Percentiles rank a stretch among this genome's conserved stretches.
phyloP scores from a whole-genome alignment of 805 yeast species.

The Wickerhamomyces ciferrii region DNA sequence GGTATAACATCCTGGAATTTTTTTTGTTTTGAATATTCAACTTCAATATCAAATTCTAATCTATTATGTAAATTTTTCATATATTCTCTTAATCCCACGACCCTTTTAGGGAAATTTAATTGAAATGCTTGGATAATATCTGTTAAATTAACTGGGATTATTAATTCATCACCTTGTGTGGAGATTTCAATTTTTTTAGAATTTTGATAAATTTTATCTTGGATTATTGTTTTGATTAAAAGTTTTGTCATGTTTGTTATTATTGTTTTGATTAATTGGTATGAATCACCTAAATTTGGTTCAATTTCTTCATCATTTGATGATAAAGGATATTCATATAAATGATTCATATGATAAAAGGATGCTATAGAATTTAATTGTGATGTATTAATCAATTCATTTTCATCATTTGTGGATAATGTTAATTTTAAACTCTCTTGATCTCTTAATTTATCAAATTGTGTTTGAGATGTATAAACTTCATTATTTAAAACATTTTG shows the following conservation, averaged over 20 bases:
- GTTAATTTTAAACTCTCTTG: not conserved
- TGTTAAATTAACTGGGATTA: not conserved
- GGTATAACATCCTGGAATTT: too few relatives aligned
- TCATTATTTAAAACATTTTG: constrained; percentile 7
- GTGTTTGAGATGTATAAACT: constrained; percentile 12
- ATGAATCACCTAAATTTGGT: not conserved
- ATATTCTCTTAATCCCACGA: not conserved
- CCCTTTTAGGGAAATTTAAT: not conserved
- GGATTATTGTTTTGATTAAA: too few relatives aligned
- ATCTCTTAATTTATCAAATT: not conserved
- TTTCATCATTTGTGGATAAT: not conserved
- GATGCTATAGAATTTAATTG: not conserved
- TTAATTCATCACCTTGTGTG: not conserved
- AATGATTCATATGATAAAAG: not conserved
- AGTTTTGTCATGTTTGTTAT: not conserved
- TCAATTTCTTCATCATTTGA: too few relatives aligned
- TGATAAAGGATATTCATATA: not conserved
- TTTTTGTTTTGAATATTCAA: not conserved
- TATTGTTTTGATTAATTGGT: too few relatives aligned
- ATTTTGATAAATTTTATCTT: too few relatives aligned
- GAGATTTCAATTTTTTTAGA: not conserved
- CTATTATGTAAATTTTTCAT: not conserved
- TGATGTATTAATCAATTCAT: not conserved
- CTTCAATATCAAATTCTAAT: not conserved
- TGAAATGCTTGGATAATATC: not conserved